phyloP scores from a whole-genome alignment of 2,329 filamentous ascomycete species.

The Cryphonectria nitschkei region DNA sequence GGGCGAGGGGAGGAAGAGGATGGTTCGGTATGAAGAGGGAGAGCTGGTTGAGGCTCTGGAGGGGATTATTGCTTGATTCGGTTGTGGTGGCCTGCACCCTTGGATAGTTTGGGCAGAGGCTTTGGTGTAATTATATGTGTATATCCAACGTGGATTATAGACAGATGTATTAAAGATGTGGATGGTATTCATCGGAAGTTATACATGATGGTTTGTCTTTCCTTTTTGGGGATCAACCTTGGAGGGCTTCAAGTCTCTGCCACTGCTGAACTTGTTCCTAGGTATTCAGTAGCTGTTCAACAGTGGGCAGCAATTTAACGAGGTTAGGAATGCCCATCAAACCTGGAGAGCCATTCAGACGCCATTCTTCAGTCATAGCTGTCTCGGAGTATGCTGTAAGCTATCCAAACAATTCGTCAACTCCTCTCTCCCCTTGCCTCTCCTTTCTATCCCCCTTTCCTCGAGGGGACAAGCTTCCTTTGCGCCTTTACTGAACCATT shows the following conservation, averaged over 20 bases:
- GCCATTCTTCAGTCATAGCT: neutral
- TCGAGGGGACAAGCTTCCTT: neutral
- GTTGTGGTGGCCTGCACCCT: too few relatives aligned
- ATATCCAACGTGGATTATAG: neutral
- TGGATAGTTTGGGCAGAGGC: neutral
- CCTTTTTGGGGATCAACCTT: neutral
- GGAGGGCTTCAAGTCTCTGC: neutral
- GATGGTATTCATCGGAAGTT: neutral
- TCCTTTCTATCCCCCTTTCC: neutral
- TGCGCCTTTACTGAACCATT: neutral
- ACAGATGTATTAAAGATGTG: neutral
- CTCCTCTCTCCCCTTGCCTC: too few relatives aligned
- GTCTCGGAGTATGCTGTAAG: neutral
- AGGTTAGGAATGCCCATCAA: neutral
- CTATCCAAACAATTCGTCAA: neutral
- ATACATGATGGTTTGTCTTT: neutral
- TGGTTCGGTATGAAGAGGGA: constrained; percentile 73
- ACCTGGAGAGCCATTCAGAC: neutral
- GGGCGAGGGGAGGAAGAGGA: constrained; percentile 48
- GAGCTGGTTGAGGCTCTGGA: constrained; percentile 72
- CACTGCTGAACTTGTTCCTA: neutral
- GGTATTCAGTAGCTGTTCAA: too few relatives aligned
- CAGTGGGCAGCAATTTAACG: too few relatives aligned
- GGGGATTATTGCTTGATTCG: constrained; percentile 19
- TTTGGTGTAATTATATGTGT: neutral